These are phyloP conservation scores for Biancaea sappan DNA, from an alignment of 306 rosid species.

Conservation along the genomic window DNA sequence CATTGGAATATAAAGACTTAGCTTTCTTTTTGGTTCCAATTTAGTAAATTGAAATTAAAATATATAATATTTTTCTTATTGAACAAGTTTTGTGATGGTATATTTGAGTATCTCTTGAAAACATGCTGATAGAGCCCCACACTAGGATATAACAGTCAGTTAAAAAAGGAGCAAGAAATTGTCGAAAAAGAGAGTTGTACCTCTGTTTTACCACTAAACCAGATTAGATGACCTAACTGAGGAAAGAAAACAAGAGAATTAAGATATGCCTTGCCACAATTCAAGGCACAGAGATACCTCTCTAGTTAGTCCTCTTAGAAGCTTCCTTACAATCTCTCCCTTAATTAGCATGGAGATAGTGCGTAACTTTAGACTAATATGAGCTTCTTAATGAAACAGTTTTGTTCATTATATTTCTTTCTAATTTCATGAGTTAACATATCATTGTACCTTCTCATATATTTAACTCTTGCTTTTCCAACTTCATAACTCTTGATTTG, in stretches of 20 bases:
- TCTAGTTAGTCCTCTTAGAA: too few species aligned
- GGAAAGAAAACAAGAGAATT: background rate
- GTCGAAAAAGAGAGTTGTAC: too few species aligned
- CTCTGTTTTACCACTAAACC: background rate
- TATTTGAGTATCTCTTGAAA: background rate
- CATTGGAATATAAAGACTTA: background rate
- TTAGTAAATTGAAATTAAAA: background rate
- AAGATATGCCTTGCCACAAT: background rate
- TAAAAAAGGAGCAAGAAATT: background rate
- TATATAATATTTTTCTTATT: background rate
- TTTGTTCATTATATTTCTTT: background rate
- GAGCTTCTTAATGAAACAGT: background rate
- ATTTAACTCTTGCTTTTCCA: too few species aligned
- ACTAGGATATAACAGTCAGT: background rate
- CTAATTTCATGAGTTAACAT: background rate
- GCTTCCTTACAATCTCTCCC: too few species aligned
- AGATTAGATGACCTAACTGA: background rate
- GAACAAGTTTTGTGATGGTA: background rate
- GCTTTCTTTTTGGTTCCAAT: too few species aligned
- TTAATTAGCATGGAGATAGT: background rate
- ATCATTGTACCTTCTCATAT: background rate
- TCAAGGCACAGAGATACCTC: too few species aligned
- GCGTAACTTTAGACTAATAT: background rate
- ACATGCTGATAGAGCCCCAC: background rate
- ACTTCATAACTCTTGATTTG: too few species aligned